Base-by-base conservation (phyloP, 164 flowering plant genomes). In the Vitis cinerea region DNA sequence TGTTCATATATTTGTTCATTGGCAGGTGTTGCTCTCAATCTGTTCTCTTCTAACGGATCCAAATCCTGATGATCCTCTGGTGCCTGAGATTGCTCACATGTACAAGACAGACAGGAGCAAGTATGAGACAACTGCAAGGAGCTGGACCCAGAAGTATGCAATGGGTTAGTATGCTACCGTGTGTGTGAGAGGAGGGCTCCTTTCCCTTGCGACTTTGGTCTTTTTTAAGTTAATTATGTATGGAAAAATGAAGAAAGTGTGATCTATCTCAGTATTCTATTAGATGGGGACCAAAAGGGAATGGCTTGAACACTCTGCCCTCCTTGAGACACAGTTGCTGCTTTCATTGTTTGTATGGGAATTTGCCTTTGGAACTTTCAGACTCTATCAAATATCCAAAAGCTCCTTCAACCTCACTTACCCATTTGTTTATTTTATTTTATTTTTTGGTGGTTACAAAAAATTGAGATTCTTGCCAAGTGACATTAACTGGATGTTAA, bases 121-220 rank as follows among this genome's bases (percentile, higher is more conserved):
- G 77, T 82, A 81, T 47, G 82, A 78, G 65, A 66, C 82, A 37
- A 79, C 84, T 10, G 84, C 84, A 13, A 70, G 84, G 71, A 82
- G 84, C 83, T 84, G 88, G 85, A 84, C 85, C 75, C 84, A 84
- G 75, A 89, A 89, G 77, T 85, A 87, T 65, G 93, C 91, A 9
- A 87, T 87, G 93, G 91, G 89, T 47, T 89, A 82, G 74, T 4
- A 12, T 27, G 50, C 54, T 60, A 73, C 55, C 51, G 3, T 60
- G 68, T 64, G 65, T 63, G 14, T 50, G 60, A 57, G 51, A 31
- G 77, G 75, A 69, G 67, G 78, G 73, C 56, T 57, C 65, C 67
- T 58, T 62, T 74, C 74, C 76, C 68, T 56, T 3, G 49, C 52
- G 64, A 48, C 68, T 62, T 71, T 70, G 76, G 63, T 72, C 79